Conservation (phyloP, 2,329 filamentous ascomycete species). For the Didymella keratinophila region DNA sequence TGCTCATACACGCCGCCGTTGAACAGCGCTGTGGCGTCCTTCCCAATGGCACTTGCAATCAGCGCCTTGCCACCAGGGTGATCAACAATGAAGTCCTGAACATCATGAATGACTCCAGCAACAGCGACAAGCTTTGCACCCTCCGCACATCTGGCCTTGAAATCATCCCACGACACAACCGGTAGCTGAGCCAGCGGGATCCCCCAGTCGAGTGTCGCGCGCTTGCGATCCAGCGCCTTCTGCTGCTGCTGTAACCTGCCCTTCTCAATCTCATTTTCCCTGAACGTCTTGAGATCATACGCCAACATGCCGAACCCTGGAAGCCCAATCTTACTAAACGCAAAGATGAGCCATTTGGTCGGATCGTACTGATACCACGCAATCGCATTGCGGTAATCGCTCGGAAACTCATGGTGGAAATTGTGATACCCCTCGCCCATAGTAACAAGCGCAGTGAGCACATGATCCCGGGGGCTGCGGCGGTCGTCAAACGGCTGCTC, state of each 20-base stretch:
- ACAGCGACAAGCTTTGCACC: conserved; percentile 47
- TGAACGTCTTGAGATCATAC: conserved; percentile 52
- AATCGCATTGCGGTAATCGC: conserved; percentile 53
- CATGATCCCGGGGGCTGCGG: conserved; percentile 48
- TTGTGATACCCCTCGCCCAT: conserved; percentile 55
- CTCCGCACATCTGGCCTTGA: conserved; percentile 35
- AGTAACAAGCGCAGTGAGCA: conserved; percentile 50
- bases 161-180: conserved; percentile 52
- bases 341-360: conserved; percentile 52
- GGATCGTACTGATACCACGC: conserved; percentile 51
- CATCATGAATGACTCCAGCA: conserved; percentile 51
- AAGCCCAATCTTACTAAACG: conserved; percentile 38
- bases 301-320: conserved; percentile 40
- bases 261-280: conserved; percentile 53
- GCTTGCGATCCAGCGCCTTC: conserved; percentile 50
- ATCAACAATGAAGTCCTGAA: conserved; percentile 47
- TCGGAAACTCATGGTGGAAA: conserved; percentile 54
- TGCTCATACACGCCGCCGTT: conserved; percentile 53
- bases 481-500: conserved; percentile 54
- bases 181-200: conserved; percentile 47
- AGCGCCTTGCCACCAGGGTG: conserved; percentile 51
- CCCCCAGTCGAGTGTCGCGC: conserved; percentile 50
- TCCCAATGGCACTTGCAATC: conserved; percentile 48
- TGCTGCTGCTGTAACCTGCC: conserved; percentile 52
- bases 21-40: conserved; percentile 52